A percentile compares a stretch with the other conserved stretches of the same genome.
Conservation (phyloP, 1,284 basidiomycete genomes). For the Cystobasidium pallidum region DNA sequence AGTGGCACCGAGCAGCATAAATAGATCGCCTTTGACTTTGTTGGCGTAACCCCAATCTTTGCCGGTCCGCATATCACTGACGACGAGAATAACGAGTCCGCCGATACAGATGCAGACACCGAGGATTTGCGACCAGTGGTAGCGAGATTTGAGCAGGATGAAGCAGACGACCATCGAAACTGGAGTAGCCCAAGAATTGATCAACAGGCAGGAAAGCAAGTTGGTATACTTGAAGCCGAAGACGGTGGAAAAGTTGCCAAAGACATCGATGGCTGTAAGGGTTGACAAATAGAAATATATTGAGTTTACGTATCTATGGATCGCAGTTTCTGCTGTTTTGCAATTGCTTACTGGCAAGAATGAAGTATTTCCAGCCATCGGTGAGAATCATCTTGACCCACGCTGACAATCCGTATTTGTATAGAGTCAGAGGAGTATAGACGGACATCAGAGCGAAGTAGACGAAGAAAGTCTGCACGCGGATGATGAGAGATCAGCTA, state of each 20-base stretch:
- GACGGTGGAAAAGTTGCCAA: conserved; percentile 38
- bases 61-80: conserved; percentile 52
- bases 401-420: conserved; percentile 74
- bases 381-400: conserved; percentile 71
- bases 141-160: conserved; percentile 75
- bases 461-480: conserved; percentile 53
- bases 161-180: conserved; percentile 78
- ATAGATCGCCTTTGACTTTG: conserved; percentile 71
- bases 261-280: conserved; percentile 33
- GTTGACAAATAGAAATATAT: not conserved
- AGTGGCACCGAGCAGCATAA: conserved; percentile 76
- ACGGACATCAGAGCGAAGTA: conserved; percentile 73
- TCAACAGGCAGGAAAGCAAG: conserved; percentile 79
- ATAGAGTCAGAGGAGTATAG: conserved; percentile 85
- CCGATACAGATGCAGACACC: conserved; percentile 71
- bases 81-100: conserved; percentile 66
- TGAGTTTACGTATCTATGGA: not conserved
- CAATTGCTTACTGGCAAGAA: conserved; percentile 63
- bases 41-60: conserved; percentile 47
- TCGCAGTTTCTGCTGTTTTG: not conserved
- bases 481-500: not conserved
- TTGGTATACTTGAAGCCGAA: conserved; percentile 77
- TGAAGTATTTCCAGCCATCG: conserved; percentile 83
- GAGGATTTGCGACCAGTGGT: conserved; percentile 78
- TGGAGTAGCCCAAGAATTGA: conserved; percentile 85